Conservation (phyloP, 2,329 filamentous ascomycete species). For the Moelleriella libera region DNA sequence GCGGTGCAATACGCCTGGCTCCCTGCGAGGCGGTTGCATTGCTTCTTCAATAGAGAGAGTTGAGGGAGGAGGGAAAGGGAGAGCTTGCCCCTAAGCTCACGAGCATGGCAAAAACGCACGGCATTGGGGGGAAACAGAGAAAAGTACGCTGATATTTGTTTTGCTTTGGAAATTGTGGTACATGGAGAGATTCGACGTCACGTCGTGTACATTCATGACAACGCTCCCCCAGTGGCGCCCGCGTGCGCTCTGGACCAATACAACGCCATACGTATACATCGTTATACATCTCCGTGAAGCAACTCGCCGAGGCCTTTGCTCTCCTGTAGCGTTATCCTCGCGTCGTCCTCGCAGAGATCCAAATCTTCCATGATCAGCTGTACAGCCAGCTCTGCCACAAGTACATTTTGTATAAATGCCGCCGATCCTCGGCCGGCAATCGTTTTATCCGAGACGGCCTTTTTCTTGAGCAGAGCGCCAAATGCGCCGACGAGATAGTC, state of each 20-base stretch:
- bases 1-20: slow-evolving; percentile 14
- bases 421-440: slow-evolving; percentile 53
- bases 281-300: slow-evolving; percentile 43
- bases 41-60: slow-evolving; percentile 9
- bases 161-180: no score
- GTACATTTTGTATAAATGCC: slow-evolving; percentile 56
- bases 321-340: slow-evolving; percentile 44
- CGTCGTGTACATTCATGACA: no score
- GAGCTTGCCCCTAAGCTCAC: background rate
- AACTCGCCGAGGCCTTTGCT: slow-evolving; percentile 55
- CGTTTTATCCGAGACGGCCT: slow-evolving; percentile 48
- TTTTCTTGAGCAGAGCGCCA: slow-evolving; percentile 42
- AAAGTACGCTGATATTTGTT: no score
- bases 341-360: slow-evolving; percentile 25
- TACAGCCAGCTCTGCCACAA: slow-evolving; percentile 58
- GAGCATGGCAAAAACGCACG: no score
- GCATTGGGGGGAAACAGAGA: no score
- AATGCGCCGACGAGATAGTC: slow-evolving; percentile 51
- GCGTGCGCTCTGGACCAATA: background rate
- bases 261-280: background rate
- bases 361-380: slow-evolving; percentile 44
- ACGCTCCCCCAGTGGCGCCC: background rate
- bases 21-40: slow-evolving; percentile 23
- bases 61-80: background rate
- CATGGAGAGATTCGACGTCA: no score